phyloP scores from a whole-genome alignment of 2,329 filamentous ascomycete genomes.

The Microcyclosporella mali region DNA sequence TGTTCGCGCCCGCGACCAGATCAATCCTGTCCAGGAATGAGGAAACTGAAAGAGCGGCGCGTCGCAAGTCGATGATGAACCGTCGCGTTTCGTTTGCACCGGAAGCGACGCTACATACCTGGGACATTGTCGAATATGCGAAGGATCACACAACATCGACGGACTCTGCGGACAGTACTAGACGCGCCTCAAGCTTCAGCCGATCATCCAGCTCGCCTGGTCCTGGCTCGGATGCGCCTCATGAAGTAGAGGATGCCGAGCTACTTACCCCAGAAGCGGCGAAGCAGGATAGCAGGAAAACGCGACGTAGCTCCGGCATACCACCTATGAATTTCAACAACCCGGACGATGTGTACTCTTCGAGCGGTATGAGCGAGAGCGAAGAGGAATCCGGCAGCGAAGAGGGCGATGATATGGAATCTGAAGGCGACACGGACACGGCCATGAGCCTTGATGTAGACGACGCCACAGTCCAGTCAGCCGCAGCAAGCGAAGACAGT shows the following conservation, averaged over 20 bases:
- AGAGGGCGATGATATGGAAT: slow-evolving; percentile 45
- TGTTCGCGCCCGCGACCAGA: slow-evolving; percentile 47
- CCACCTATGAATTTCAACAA: slow-evolving; percentile 59
- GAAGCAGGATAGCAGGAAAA: slow-evolving; percentile 59
- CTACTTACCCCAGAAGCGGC: slow-evolving; percentile 40
- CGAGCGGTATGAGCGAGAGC: slow-evolving; percentile 66
- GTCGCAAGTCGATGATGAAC: slow-evolving; percentile 69
- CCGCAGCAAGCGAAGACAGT: slow-evolving; percentile 37
- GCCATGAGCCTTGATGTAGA: slow-evolving; percentile 69
- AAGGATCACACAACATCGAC: slow-evolving; percentile 79
- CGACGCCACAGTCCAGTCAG: slow-evolving; percentile 42
- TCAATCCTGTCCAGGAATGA: slow-evolving; percentile 54
- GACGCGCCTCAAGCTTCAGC: slow-evolving; percentile 61
- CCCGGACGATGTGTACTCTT: slow-evolving; percentile 61
- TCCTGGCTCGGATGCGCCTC: slow-evolving; percentile 47
- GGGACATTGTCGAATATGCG: slow-evolving; percentile 82
- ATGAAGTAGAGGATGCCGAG: slow-evolving; percentile 44
- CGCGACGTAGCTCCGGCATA: slow-evolving; percentile 62
- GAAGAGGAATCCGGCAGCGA: slow-evolving; percentile 52
- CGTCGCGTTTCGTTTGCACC: slow-evolving; percentile 94
- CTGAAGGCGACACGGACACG: slow-evolving; percentile 63
- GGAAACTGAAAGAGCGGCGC: slow-evolving; percentile 58
- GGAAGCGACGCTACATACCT: slow-evolving; percentile 93
- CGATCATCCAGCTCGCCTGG: slow-evolving; percentile 31
- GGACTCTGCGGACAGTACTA: slow-evolving; percentile 63